Conservation (phyloP, 805 yeast genomes). For the Ogataea ganodermae region DNA sequence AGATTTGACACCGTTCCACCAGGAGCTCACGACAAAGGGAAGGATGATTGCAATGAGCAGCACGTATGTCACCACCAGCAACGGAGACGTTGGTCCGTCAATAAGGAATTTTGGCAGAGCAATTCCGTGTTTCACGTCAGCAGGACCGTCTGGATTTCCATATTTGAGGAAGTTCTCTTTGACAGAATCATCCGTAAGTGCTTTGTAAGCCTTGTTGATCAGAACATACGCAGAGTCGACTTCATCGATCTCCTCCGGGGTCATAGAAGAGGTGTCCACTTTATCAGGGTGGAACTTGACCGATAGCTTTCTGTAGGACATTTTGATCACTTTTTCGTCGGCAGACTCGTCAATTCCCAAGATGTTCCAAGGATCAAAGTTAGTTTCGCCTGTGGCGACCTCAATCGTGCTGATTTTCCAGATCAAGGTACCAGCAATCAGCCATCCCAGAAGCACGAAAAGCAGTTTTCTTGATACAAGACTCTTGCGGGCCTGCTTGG, state of each 20-base stretch:
- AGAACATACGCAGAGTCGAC: slow-evolving; percentile 78
- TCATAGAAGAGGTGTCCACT: slow-evolving; percentile 58
- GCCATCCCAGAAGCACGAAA: slow-evolving; percentile 60
- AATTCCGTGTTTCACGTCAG: slow-evolving; percentile 85
- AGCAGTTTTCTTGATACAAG: slow-evolving; percentile 37
- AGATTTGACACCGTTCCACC: slow-evolving; percentile 87
- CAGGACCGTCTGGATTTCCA: slow-evolving; percentile 99
- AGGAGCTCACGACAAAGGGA: slow-evolving; percentile 77
- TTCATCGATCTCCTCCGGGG: slow-evolving; percentile 53
- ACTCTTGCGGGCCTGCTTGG: slow-evolving; percentile 27
- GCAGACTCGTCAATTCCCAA: slow-evolving; percentile 72
- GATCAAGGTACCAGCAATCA: slow-evolving; percentile 45
- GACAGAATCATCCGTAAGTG: slow-evolving; percentile 86
- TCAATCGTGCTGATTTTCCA: slow-evolving; percentile 47
- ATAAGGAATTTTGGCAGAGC: slow-evolving; percentile 92
- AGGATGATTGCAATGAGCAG: slow-evolving; percentile 72
- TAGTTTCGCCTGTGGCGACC: slow-evolving; percentile 41
- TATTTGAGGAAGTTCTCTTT: slow-evolving; percentile 80
- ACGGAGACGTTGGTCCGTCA: slow-evolving; percentile 72
- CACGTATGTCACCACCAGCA: slow-evolving; percentile 65
- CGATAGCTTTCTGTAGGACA: slow-evolving; percentile 83
- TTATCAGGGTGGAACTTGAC: slow-evolving; percentile 94
- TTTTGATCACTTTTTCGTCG: slow-evolving; percentile 71
- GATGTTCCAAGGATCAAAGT: slow-evolving; percentile 90
- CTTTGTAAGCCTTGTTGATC: slow-evolving; percentile 89